Conservation (phyloP, 805 yeast species). For the Lachancea thermotolerans region DNA sequence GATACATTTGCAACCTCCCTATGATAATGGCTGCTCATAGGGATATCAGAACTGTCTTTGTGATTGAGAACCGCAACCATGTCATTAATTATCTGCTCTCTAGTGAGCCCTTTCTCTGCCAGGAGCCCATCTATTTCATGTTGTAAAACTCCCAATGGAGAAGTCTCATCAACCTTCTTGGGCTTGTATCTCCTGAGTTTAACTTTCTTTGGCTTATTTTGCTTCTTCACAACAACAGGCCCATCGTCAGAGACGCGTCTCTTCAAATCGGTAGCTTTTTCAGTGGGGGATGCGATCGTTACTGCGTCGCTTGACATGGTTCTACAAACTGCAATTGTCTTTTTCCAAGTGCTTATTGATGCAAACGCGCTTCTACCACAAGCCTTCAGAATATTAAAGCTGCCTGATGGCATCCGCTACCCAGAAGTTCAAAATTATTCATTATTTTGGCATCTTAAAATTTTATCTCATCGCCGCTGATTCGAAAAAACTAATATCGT, state of each 20-base stretch:
- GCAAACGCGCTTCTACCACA: neutral
- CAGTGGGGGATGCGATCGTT: neutral
- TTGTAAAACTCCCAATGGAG: slow-evolving; percentile 74
- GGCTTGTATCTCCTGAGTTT: slow-evolving; percentile 49
- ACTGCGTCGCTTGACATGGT: neutral
- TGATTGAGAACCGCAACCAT: slow-evolving; percentile 60
- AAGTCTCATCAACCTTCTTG: slow-evolving; percentile 63
- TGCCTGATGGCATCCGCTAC: neutral
- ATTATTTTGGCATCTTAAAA: neutral
- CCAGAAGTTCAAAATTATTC: neutral
- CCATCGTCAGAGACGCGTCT: slow-evolving; percentile 3
- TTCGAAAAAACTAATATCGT: too few species aligned
- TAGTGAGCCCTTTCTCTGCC: slow-evolving; percentile 34
- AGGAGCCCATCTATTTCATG: slow-evolving; percentile 63
- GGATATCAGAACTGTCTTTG: slow-evolving; percentile 30
- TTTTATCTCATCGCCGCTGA: neutral
- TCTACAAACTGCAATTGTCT: too few species aligned
- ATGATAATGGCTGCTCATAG: slow-evolving; percentile 43
- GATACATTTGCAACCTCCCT: slow-evolving; percentile 52
- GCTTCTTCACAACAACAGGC: neutral
- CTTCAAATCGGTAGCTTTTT: slow-evolving; percentile 3
- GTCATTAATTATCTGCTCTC: slow-evolving; percentile 54
- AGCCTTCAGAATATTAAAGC: neutral
- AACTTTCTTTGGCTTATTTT: slow-evolving; percentile 26
- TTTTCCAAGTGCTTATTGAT: too few species aligned